Conservation (phyloP, 106 monocot species). For the Allium sativum region DNA sequence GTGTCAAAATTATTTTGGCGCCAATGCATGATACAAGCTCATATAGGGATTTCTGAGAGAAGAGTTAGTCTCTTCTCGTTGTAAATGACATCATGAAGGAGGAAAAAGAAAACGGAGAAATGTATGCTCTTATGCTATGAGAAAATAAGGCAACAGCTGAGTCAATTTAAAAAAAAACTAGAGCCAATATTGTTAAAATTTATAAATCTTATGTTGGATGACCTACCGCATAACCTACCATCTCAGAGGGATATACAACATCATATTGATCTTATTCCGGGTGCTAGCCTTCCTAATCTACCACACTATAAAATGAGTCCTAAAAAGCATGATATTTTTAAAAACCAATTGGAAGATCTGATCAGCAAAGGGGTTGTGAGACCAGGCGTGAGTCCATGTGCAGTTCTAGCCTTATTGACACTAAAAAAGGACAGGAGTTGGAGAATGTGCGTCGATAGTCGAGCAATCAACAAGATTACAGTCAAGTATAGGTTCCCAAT, state of each 20-base stretch:
- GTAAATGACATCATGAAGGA: background rate
- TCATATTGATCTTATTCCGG: background rate
- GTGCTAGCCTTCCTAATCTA: background rate
- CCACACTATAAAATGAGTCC: background rate
- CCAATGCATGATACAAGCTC: background rate
- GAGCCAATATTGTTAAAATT: background rate
- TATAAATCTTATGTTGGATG: background rate
- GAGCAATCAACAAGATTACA: conserved; percentile 3
- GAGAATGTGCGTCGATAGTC: background rate
- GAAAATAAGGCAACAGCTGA: background rate
- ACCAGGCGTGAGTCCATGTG: conserved; percentile 1
- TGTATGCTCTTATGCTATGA: background rate
- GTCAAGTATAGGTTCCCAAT: background rate
- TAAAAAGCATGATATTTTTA: background rate
- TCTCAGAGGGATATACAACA: background rate
- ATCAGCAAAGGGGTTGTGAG: background rate
- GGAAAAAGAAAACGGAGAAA: background rate
- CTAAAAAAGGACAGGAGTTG: background rate
- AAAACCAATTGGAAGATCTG: background rate
- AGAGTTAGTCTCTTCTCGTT: background rate
- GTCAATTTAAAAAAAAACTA: background rate
- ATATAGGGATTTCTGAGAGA: background rate
- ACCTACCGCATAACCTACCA: background rate
- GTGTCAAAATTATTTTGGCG: background rate
- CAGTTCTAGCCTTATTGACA: background rate